Percentiles rank a stretch among this genome's conserved stretches.
These are phyloP conservation scores for Mrakiaceae sp. DNA, from an alignment of 1,284 basidiomycete species.

Conservation along the genomic window DNA sequence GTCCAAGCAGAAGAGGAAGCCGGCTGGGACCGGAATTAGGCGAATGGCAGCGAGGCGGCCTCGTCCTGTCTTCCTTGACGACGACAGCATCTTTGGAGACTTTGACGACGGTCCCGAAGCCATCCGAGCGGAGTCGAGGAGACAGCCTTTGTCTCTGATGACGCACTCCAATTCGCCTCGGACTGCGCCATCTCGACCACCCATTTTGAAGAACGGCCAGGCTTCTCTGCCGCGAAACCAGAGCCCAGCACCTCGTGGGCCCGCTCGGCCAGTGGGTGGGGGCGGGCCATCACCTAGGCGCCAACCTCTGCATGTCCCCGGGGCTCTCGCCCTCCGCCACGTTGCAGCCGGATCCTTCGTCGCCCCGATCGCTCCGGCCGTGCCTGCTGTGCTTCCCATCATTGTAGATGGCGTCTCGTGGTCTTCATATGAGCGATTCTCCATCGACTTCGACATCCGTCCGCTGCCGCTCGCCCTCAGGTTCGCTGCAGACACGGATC, in stretches of 20 bases:
- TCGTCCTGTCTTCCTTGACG: slow-evolving; percentile 5
- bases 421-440: slow-evolving; percentile 7
- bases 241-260: too few species aligned
- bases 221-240: background rate
- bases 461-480: slow-evolving; percentile 1
- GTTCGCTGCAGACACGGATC: slow-evolving; percentile 1
- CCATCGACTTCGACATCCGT: slow-evolving; percentile 7
- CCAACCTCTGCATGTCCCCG: background rate
- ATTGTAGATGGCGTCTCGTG: slow-evolving; percentile 5
- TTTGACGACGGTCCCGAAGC: background rate
- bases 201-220: background rate
- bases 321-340: background rate
- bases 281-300: too few species aligned
- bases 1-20: too few species aligned
- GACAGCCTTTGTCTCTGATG: too few species aligned
- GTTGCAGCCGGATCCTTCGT: background rate
- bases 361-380: background rate
- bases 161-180: background rate
- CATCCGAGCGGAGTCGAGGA: background rate
- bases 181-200: background rate
- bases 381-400: background rate
- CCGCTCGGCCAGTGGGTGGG: too few species aligned
- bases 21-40: too few species aligned
- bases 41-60: background rate
- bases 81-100: slow-evolving; percentile 16